Conservation (phyloP, 805 yeast species). For the Cyberlindnera misumaiensis region DNA sequence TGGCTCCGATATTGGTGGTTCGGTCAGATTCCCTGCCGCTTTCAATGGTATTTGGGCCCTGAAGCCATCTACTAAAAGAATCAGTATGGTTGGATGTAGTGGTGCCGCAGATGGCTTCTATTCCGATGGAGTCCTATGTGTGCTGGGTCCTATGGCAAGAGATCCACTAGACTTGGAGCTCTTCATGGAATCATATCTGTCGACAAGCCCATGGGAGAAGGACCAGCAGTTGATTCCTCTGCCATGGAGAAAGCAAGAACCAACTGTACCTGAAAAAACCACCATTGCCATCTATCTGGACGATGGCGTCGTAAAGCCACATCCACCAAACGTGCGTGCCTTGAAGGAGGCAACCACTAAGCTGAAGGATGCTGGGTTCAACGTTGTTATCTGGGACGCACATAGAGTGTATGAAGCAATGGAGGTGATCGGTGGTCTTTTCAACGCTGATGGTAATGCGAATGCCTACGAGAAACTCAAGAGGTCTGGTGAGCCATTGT, state of each 20-base stretch:
- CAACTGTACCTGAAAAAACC: conserved; percentile 31
- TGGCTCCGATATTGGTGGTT: conserved; percentile 69
- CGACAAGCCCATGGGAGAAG: conserved; percentile 46
- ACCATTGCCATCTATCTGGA: conserved; percentile 57
- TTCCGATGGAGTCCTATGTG: conserved; percentile 52
- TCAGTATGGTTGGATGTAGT: conserved; percentile 28
- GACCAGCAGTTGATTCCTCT: conserved; percentile 25
- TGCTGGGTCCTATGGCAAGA: conserved; percentile 64
- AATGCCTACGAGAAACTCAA: conserved; percentile 44
- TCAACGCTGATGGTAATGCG: conserved; percentile 62
- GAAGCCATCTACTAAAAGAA: conserved; percentile 52
- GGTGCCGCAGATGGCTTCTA: conserved; percentile 19
- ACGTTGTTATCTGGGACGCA: conserved; percentile 49
- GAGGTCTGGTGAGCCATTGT: conserved; percentile 64
- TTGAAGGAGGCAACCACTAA: conserved; percentile 47
- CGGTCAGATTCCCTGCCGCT: conserved; percentile 62
- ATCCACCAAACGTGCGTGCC: conserved; percentile 57
- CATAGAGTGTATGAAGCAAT: conserved; percentile 51
- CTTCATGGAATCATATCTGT: conserved; percentile 48
- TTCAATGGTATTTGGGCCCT: conserved; percentile 52
- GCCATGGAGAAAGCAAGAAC: conserved; percentile 28
- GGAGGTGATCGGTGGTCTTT: conserved; percentile 49
- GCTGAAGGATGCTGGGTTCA: conserved; percentile 51
- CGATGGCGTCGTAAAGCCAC: conserved; percentile 59
- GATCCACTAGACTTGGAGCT: conserved; percentile 56